Conservation (phyloP, 208 protist genomes). For the Crithidia brevicula region DNA sequence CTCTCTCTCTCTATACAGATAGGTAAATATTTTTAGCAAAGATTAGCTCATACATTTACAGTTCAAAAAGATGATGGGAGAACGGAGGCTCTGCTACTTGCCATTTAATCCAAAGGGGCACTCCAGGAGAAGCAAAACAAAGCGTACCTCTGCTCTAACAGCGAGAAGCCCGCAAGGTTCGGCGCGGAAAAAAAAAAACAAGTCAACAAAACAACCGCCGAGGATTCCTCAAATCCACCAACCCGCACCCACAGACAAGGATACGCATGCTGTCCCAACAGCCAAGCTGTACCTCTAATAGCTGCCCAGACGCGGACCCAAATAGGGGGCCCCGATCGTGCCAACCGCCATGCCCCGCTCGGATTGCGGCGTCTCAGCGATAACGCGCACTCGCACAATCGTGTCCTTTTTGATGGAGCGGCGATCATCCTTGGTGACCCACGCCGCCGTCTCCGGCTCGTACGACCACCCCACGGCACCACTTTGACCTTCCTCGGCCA, state of each 20-base stretch:
- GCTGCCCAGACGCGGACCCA: slow-evolving; percentile 53
- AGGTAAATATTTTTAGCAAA: no score
- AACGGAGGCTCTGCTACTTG: no score
- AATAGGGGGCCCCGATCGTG: slow-evolving; percentile 65
- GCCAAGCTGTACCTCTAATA: no score
- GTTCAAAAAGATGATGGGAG: neutral
- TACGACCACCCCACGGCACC: slow-evolving; percentile 53
- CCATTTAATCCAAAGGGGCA: no score
- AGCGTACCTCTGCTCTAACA: neutral
- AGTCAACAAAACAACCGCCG: neutral
- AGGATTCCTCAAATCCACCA: neutral
- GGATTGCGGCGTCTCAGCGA: slow-evolving; percentile 85
- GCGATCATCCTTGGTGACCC: slow-evolving; percentile 65
- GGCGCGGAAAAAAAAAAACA: no score
- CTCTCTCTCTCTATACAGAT: neutral
- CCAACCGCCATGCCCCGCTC: slow-evolving; percentile 70
- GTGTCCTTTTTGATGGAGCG: slow-evolving; percentile 68
- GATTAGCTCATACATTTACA: no score
- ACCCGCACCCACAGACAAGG: neutral
- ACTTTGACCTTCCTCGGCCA: slow-evolving; percentile 41
- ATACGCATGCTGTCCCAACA: neutral
- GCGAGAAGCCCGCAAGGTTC: no score
- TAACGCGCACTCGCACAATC: slow-evolving; percentile 74
- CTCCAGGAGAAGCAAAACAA: no score
- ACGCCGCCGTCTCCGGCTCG: slow-evolving; percentile 67